These are phyloP conservation scores for Ochetophila trinervis DNA, from an alignment of 306 rosid species.

Conservation along the genomic window DNA sequence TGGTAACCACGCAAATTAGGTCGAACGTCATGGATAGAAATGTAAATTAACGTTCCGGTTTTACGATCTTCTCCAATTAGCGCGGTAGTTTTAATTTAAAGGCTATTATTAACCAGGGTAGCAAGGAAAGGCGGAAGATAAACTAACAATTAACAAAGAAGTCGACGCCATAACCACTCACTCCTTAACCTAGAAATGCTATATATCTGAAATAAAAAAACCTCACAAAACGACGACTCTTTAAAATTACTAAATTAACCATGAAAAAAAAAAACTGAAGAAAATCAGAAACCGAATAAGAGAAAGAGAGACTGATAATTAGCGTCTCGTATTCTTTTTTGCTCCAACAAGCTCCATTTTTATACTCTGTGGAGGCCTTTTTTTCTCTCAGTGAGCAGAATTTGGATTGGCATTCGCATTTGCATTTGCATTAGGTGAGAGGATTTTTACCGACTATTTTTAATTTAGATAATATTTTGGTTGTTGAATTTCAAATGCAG, in stretches of 20 bases:
- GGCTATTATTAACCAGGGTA: slow-evolving; percentile 23
- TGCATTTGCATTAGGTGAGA: slow-evolving; percentile 32
- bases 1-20: slow-evolving; percentile 26
- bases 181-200: not conserved
- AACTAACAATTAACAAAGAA: slow-evolving; percentile 37
- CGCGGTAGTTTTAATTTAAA: slow-evolving; percentile 30
- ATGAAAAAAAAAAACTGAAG: not conserved
- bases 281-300: not conserved
- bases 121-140: slow-evolving; percentile 13
- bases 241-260: not conserved
- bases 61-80: not conserved
- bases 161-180: slow-evolving; percentile 59
- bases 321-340: not conserved
- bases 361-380: not conserved
- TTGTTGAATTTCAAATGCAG: slow-evolving; percentile 1
- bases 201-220: not conserved
- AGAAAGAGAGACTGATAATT: not conserved
- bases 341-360: not conserved
- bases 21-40: slow-evolving; percentile 24
- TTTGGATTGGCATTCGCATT: slow-evolving; percentile 8
- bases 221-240: not conserved
- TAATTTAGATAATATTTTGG: not conserved
- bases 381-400: slow-evolving; percentile 18
- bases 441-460: not conserved
- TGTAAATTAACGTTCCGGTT: slow-evolving; percentile 29